A percentile compares a stretch with the other conserved stretches of the same genome.
These are phyloP conservation scores for Guadua angustifolia DNA, from an alignment of 176 grass and related monocot species.

Conservation along the genomic window DNA sequence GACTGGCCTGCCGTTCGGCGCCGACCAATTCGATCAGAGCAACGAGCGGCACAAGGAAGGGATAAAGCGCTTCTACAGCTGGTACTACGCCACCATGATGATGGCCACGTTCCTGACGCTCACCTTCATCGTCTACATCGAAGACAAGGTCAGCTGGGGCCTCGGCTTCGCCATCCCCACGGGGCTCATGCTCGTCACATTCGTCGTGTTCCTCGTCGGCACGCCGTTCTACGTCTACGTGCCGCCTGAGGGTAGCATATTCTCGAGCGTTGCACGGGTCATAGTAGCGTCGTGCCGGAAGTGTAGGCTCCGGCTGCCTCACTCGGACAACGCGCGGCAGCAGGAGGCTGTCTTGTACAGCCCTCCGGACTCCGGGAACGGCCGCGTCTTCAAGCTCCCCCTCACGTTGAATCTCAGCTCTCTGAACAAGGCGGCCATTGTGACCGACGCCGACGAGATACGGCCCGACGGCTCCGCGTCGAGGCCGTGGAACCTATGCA, in stretches of 20 bases:
- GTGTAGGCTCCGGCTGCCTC: slow-evolving; percentile 42
- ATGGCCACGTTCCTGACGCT: slow-evolving; percentile 21
- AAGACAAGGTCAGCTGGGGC: slow-evolving; percentile 46
- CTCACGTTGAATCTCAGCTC: slow-evolving; percentile 47
- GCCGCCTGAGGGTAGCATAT: slow-evolving; percentile 51
- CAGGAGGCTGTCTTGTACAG: slow-evolving; percentile 43
- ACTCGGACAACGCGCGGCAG: not conserved
- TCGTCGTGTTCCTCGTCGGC: slow-evolving; percentile 44
- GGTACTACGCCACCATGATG: slow-evolving; percentile 42
- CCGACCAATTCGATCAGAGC: slow-evolving; percentile 47
- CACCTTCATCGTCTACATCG: slow-evolving; percentile 40
- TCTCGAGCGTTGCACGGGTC: slow-evolving; percentile 43
- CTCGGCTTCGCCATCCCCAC: slow-evolving; percentile 52
- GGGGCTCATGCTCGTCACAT: slow-evolving; percentile 22
- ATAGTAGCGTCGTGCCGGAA: slow-evolving; percentile 48
- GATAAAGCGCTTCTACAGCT: slow-evolving; percentile 43
- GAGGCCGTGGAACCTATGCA: slow-evolving; percentile 53
- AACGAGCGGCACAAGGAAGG: slow-evolving; percentile 24
- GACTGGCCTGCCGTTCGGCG: slow-evolving; percentile 52
- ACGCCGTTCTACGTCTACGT: slow-evolving; percentile 32
- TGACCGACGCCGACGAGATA: slow-evolving; percentile 42
- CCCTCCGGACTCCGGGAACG: not conserved
- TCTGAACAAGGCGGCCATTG: slow-evolving; percentile 61
- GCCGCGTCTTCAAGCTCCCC: slow-evolving; percentile 14
- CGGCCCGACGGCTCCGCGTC: slow-evolving; percentile 29